phyloP scores from a whole-genome alignment of 345 rosid genomes.

The Firmiana major region DNA sequence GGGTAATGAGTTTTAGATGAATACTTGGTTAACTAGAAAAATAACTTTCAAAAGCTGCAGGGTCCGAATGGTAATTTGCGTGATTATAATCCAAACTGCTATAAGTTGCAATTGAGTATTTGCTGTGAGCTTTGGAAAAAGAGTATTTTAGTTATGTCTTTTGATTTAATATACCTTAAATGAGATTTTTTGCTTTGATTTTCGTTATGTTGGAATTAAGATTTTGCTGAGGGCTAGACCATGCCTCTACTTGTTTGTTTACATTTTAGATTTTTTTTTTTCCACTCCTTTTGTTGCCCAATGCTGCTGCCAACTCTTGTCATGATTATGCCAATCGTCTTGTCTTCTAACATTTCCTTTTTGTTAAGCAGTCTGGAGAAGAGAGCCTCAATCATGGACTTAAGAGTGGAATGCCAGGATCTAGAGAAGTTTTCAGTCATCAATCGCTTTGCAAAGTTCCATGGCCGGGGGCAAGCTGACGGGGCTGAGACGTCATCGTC shows the following conservation, averaged over 20 bases:
- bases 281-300: constrained; percentile 3
- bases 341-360: constrained; percentile 7
- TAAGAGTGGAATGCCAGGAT: constrained; percentile 81
- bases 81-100: neutral
- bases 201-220: neutral
- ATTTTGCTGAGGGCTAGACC: neutral
- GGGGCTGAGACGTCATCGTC: constrained; percentile 51
- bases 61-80: neutral
- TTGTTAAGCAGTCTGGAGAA: constrained; percentile 63
- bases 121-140: neutral
- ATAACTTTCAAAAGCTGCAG: neutral
- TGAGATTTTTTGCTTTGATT: neutral
- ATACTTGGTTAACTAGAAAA: neutral
- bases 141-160: neutral
- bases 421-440: constrained; percentile 74
- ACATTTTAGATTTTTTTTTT: neutral
- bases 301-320: neutral
- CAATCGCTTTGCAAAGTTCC: constrained; percentile 91
- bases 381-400: constrained; percentile 54
- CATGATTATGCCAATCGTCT: neutral
- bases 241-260: neutral
- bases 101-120: neutral
- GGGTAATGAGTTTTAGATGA: neutral
- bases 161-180: neutral
- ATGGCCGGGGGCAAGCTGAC: constrained; percentile 58